phyloP scores from a whole-genome alignment of 257 asterid species.

The Thymus quinquecostatus region DNA sequence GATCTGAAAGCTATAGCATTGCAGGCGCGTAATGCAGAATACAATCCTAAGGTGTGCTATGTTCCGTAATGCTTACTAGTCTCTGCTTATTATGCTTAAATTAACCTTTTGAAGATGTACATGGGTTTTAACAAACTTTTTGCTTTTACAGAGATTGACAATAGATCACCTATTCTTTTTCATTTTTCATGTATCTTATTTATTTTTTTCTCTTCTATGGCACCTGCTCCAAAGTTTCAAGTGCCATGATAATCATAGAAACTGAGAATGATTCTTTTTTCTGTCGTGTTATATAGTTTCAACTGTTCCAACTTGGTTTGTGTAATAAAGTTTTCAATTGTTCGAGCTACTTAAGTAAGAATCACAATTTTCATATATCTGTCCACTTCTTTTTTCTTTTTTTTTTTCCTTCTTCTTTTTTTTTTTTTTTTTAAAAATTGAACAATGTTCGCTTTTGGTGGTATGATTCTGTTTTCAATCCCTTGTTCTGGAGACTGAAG shows the following conservation, averaged over 20 bases:
- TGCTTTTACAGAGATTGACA: background rate
- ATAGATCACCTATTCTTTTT: background rate
- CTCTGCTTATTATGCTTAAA: background rate
- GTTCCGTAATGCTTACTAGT: background rate
- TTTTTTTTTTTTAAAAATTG: background rate
- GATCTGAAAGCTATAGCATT: conserved; percentile 90
- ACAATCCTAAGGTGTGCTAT: conserved; percentile 76
- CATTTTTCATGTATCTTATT: background rate
- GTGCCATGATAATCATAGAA: background rate
- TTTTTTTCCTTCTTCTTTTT: too few relatives aligned
- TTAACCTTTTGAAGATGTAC: conserved; percentile 6
- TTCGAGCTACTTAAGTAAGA: background rate
- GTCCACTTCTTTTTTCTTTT: background rate
- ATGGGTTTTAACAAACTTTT: conserved; percentile 4
- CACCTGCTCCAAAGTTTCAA: background rate
- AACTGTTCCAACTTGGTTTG: background rate
- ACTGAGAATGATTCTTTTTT: background rate
- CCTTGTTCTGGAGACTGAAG: too few relatives aligned
- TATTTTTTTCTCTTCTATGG: background rate
- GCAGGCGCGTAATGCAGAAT: conserved; percentile 93
- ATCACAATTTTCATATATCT: conserved; percentile 1
- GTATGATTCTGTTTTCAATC: too few relatives aligned
- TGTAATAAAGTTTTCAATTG: background rate
- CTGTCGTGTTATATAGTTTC: background rate
- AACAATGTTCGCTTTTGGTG: background rate